Conservation (phyloP, 257 asterid species). For the Penstemon newberryi region DNA sequence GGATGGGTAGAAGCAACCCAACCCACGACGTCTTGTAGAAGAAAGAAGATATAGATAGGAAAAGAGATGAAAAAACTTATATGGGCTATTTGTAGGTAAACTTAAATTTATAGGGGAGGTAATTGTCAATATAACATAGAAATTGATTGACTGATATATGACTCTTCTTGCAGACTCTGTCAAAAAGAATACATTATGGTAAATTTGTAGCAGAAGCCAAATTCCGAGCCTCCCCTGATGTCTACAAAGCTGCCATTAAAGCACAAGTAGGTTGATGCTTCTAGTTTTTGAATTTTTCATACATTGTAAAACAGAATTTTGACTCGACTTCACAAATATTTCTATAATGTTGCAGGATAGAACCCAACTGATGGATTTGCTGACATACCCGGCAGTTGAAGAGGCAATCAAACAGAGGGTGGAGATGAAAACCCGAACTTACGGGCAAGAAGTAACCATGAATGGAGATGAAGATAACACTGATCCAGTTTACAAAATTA, state of each 20-base stretch:
- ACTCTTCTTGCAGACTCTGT: constrained; percentile 50
- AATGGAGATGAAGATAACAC: constrained; percentile 31
- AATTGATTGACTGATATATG: background rate
- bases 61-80: too few relatives aligned
- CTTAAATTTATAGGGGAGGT: too few relatives aligned
- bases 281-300: background rate
- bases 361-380: constrained; percentile 55
- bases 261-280: constrained; percentile 51
- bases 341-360: constrained; percentile 49
- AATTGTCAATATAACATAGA: too few relatives aligned
- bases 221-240: constrained; percentile 70
- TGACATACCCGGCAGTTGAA: constrained; percentile 78
- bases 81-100: too few relatives aligned
- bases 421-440: constrained; percentile 72
- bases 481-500: constrained; percentile 64
- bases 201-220: constrained; percentile 98
- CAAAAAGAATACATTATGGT: constrained; percentile 94
- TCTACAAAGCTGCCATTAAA: constrained; percentile 60
- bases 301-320: background rate
- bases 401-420: constrained; percentile 64
- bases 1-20: too few relatives aligned
- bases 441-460: constrained; percentile 65
- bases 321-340: background rate
- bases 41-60: too few relatives aligned
- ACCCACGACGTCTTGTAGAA: too few relatives aligned